Percentiles rank a stretch among this genome's conserved stretches.
Conservation (phyloP, 2,329 filamentous ascomycete species). For the Cercospora citrullina region DNA sequence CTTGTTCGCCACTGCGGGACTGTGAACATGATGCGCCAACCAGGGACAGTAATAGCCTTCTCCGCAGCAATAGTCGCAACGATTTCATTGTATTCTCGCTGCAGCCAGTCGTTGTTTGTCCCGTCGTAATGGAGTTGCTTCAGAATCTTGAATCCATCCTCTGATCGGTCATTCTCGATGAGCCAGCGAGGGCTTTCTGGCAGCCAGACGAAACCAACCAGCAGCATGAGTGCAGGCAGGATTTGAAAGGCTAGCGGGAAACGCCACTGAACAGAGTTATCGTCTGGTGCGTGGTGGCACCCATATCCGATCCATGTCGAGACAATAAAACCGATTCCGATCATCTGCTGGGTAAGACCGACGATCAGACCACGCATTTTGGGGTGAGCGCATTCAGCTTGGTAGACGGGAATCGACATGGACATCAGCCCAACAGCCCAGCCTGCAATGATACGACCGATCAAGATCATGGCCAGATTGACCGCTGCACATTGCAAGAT, state of each 20-base stretch:
- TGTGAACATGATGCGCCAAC: constrained; percentile 60
- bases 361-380: constrained; percentile 60
- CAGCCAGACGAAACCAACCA: constrained; percentile 40
- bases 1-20: constrained; percentile 61
- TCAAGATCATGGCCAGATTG: constrained; percentile 57
- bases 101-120: constrained; percentile 58
- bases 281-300: constrained; percentile 42
- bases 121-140: constrained; percentile 57
- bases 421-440: constrained; percentile 60
- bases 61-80: constrained; percentile 63
- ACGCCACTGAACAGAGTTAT: constrained; percentile 40
- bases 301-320: constrained; percentile 56
- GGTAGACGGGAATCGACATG: constrained; percentile 63
- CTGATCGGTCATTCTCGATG: constrained; percentile 33
- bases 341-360: constrained; percentile 59
- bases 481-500: constrained; percentile 60
- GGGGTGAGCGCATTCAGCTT: constrained; percentile 61
- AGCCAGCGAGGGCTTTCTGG: constrained; percentile 21
- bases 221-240: constrained; percentile 47
- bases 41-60: constrained; percentile 54
- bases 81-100: constrained; percentile 61
- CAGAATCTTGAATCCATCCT: constrained; percentile 31
- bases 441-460: constrained; percentile 61
- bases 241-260: constrained; percentile 51
- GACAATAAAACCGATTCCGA: constrained; percentile 58